These are phyloP conservation scores for Dictyophora rubrovolvata DNA, from an alignment of 768 basidiomycete species.

Conservation along the genomic window DNA sequence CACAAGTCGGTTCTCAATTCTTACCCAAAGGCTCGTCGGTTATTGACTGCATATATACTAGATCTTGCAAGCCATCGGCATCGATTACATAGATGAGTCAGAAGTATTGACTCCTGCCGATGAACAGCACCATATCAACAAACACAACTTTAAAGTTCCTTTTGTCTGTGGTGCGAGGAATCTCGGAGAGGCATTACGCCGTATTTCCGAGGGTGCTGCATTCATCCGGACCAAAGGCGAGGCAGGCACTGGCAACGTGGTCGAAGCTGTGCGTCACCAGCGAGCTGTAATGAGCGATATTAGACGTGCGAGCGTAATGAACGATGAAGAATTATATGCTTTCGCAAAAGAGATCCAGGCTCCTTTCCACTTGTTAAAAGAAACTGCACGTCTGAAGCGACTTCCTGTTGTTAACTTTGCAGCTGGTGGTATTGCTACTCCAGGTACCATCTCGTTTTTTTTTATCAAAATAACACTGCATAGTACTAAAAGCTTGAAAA, in stretches of 20 bases:
- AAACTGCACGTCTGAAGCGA: slow-evolving; percentile 85
- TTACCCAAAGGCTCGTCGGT: neutral
- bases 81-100: slow-evolving; percentile 95
- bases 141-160: slow-evolving; percentile 89
- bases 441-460: slow-evolving; percentile 40
- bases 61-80: slow-evolving; percentile 89
- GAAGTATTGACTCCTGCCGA: slow-evolving; percentile 95
- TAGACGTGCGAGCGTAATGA: slow-evolving; percentile 77
- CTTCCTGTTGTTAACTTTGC: slow-evolving; percentile 97
- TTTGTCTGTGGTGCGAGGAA: slow-evolving; percentile 95
- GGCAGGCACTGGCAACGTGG: slow-evolving; percentile 82
- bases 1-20: slow-evolving; percentile 45
- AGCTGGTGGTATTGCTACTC: slow-evolving; percentile 88
- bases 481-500: neutral
- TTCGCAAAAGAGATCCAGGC: slow-evolving; percentile 89
- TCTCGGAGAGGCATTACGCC: slow-evolving; percentile 90
- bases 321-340: slow-evolving; percentile 87
- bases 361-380: slow-evolving; percentile 92
- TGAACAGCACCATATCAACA: slow-evolving; percentile 93
- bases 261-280: slow-evolving; percentile 90
- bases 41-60: slow-evolving; percentile 21
- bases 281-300: slow-evolving; percentile 80
- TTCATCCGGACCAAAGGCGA: slow-evolving; percentile 98
- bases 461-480: neutral
- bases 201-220: slow-evolving; percentile 95